Base-by-base conservation (phyloP, 148 eudicot genomes). In the Amaranthus cruentus region DNA sequence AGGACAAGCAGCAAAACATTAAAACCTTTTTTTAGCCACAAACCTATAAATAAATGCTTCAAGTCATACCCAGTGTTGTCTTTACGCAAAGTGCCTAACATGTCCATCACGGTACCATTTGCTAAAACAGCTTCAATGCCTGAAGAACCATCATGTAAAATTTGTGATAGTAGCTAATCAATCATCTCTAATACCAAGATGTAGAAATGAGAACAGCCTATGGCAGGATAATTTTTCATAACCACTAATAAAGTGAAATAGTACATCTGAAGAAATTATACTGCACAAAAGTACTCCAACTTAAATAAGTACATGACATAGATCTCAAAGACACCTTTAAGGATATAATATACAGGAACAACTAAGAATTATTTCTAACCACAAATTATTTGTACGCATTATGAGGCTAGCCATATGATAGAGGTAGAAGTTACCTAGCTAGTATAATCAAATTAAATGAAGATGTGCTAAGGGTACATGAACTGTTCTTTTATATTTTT, bases 21-120 rank as follows among this genome's bases (percentile, higher is more conserved):
- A 43, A 21, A 67, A 14, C 43, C 38, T 28, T 51, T 55, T 47
- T 42, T 55, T 74, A 14, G 78, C 50, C 64, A 82, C 82, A 79
- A 77, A 91, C 98, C 98, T 88, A 94, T 90, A 77, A 94, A 91
- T 81, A 91, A 91, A 84, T 94, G 98, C 88, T 94, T 94, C 87
- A 94, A 81, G 87, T 94, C 98, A 83, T 94, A 94, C 81, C 98
- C 98, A 80, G 98, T 94, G 81, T 94, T 94, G 77, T 94, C 98
- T 86, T 94, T 94, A 57, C 98, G 93, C 71, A 91, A 82, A 69
- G 97, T 91, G 60, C 96, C 93, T 76, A 94, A 93, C 96, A 94
- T 89, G 79, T 94, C 96, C 84, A 94, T 85, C 79, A 94, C 87
- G 18, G 87, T 84, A 73, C 98, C 98, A 91, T 91, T 76, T 64